A percentile compares a stretch with the other conserved stretches of the same genome.
Conservation (phyloP, 108 stramenopile genomes). For the Cyclotella baltica region DNA sequence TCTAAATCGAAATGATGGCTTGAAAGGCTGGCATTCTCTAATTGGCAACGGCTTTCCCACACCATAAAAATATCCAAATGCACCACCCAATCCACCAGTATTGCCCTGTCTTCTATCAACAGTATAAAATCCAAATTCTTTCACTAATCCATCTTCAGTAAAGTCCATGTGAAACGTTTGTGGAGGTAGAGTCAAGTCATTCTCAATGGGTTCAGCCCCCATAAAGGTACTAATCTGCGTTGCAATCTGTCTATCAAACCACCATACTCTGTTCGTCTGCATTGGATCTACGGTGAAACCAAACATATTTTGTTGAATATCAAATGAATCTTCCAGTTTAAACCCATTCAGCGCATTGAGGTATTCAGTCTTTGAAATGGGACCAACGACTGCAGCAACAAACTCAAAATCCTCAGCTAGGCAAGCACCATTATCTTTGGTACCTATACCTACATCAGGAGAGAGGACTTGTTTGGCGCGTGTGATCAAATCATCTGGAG, state of each 20-base stretch:
- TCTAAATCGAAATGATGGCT: slow-evolving; percentile 58
- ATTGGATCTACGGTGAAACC: slow-evolving; percentile 77
- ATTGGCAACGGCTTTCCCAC: slow-evolving; percentile 76
- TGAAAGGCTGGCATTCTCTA: slow-evolving; percentile 76
- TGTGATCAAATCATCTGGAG: slow-evolving; percentile 55
- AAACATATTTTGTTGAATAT: slow-evolving; percentile 62
- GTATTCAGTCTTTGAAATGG: slow-evolving; percentile 64
- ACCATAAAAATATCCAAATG: slow-evolving; percentile 77
- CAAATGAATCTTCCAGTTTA: slow-evolving; percentile 68
- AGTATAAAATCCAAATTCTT: slow-evolving; percentile 76
- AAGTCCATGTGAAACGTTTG: slow-evolving; percentile 60
- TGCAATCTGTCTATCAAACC: slow-evolving; percentile 55
- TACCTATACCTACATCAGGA: slow-evolving; percentile 54
- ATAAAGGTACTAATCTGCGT: slow-evolving; percentile 61
- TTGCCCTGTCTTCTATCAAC: slow-evolving; percentile 80
- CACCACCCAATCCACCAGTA: slow-evolving; percentile 84
- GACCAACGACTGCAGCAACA: slow-evolving; percentile 77
- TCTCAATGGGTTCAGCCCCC: slow-evolving; percentile 55
- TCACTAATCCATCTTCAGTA: slow-evolving; percentile 64
- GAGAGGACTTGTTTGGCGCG: slow-evolving; percentile 60
- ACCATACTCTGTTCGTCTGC: slow-evolving; percentile 78
- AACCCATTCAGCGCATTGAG: slow-evolving; percentile 60
- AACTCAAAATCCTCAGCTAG: slow-evolving; percentile 82
- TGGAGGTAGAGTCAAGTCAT: slow-evolving; percentile 61
- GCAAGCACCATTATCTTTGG: slow-evolving; percentile 62